Base-by-base conservation (phyloP, 345 rosid species). In the Sonneratia caseolaris region DNA sequence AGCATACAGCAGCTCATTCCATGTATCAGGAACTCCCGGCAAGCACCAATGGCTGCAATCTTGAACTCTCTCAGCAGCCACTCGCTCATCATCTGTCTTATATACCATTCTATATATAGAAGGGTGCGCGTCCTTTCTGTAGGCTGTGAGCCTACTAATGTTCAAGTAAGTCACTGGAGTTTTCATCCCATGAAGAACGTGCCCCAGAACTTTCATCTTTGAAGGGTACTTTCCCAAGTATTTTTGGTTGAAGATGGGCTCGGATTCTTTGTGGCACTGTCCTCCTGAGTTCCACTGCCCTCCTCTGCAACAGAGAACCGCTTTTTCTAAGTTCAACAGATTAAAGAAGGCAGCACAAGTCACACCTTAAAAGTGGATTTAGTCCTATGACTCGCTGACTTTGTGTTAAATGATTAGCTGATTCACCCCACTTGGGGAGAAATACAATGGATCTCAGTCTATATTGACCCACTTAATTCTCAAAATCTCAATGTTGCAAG, bases 241-340 rank as follows among this genome's bases (percentile, higher is more conserved):
- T 1, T 61, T 80, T 27, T 78, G 73, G 51, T 88, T 81, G 37
- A 65, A 83, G 59, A 94, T 76, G 37, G 97, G 97, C 73, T 88
- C 92, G 14, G 86, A 85, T 84, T 91, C 98, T 59, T 76, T 83
- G 78, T 88, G 89, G 73, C 98, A 91, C 79, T 85, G 83, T 67
- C 98, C 97, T 78, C 95, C 93, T 6, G 95, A 89, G 78, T 87
- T 91, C 95, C 97, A 94, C 21, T 80, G 97, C 51, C 95, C 97
- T 64, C 97, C 89, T 78, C 96, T 91, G 81, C 68, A 70, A 74
- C 49, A 76, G 69, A 43, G 42, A 18, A 49, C 49, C 37, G 1
- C 14, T 18, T 24, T 27, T 62, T 62, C 5, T 11, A 1, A 35
- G 13, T 24, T 37, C 37, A 18, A 65, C 27, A 4, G 42, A 35